These are phyloP conservation scores for Sporothrix euskadiensis DNA, from an alignment of 2,329 filamentous ascomycete genomes.

Conservation along the genomic window DNA sequence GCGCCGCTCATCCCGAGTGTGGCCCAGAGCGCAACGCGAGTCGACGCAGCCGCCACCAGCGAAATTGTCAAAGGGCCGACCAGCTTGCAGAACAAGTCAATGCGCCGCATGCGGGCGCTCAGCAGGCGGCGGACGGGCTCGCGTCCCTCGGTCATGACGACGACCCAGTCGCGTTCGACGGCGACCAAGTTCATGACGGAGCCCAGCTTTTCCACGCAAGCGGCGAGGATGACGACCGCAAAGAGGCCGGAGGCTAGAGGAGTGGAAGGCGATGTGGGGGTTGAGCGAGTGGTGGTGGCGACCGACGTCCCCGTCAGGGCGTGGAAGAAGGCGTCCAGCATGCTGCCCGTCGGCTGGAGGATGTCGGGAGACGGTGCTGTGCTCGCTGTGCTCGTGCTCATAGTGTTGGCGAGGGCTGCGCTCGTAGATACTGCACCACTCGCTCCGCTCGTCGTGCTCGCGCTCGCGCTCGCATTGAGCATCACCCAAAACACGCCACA, in stretches of 20 bases:
- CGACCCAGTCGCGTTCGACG: slow-evolving; percentile 71
- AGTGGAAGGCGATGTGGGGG: slow-evolving; percentile 9
- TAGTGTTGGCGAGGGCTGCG: background rate
- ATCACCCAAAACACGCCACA: slow-evolving; percentile 50
- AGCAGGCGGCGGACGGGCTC: slow-evolving; percentile 42
- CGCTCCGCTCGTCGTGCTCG: slow-evolving; percentile 32
- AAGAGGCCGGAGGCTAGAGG: slow-evolving; percentile 37
- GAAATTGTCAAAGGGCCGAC: slow-evolving; percentile 55
- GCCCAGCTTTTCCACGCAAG: slow-evolving; percentile 68
- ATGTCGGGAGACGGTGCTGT: background rate
- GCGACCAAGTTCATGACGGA: slow-evolving; percentile 66
- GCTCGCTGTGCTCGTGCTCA: background rate
- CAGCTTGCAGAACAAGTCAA: slow-evolving; percentile 61
- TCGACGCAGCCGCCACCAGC: slow-evolving; percentile 49
- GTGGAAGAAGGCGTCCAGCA: background rate
- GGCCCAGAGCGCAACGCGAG: slow-evolving; percentile 47
- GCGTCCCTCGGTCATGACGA: slow-evolving; percentile 50
- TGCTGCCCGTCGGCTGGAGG: background rate
- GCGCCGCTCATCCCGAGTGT: slow-evolving; percentile 50
- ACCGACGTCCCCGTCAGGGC: background rate
- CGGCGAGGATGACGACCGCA: slow-evolving; percentile 50
- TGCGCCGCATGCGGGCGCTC: slow-evolving; percentile 58
- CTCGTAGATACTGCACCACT: background rate
- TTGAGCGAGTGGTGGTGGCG: background rate
- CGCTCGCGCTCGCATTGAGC: slow-evolving; percentile 34